These are phyloP conservation scores for Gracilaria caudata DNA, from an alignment of 23 red algal species.

Conservation along the genomic window DNA sequence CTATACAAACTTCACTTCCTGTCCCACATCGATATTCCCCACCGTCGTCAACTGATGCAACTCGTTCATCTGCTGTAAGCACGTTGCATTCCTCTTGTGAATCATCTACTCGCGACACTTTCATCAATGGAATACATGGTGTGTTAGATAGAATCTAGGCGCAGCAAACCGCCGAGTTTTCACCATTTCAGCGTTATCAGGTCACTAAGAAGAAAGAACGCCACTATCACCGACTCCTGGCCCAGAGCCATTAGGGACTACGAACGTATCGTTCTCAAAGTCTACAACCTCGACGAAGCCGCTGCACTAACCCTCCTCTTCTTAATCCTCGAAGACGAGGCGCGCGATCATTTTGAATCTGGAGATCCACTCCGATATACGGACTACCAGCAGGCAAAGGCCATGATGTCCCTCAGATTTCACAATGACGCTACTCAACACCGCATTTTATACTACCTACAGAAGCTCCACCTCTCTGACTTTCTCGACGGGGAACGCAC, in stretches of 20 bases:
- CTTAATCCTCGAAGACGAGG: not conserved
- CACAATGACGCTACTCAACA: not conserved
- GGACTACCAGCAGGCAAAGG: not conserved
- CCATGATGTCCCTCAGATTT: not conserved
- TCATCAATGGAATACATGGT: too few relatives aligned
- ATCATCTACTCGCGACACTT: too few relatives aligned
- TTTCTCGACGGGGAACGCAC: not conserved
- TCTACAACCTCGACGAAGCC: not conserved
- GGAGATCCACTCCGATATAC: not conserved
- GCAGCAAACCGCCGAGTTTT: too few relatives aligned
- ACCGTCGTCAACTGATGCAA: too few relatives aligned
- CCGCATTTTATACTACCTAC: not conserved
- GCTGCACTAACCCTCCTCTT: not conserved
- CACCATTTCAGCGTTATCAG: too few relatives aligned
- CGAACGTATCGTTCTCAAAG: not conserved
- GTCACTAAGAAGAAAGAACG: too few relatives aligned
- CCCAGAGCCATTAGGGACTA: not conserved
- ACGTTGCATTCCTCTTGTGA: too few relatives aligned
- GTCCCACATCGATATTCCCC: too few relatives aligned
- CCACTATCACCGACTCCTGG: not conserved
- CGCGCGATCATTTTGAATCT: not conserved
- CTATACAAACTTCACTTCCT: too few relatives aligned
- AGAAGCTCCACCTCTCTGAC: not conserved
- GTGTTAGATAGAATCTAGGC: too few relatives aligned
- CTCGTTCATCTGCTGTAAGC: too few relatives aligned